A percentile compares a stretch with the other conserved stretches of the same genome.
Evolutionary conservation across 805 yeast genomes (phyloP).

Genomic region (Kodamaea restingae): DNA sequence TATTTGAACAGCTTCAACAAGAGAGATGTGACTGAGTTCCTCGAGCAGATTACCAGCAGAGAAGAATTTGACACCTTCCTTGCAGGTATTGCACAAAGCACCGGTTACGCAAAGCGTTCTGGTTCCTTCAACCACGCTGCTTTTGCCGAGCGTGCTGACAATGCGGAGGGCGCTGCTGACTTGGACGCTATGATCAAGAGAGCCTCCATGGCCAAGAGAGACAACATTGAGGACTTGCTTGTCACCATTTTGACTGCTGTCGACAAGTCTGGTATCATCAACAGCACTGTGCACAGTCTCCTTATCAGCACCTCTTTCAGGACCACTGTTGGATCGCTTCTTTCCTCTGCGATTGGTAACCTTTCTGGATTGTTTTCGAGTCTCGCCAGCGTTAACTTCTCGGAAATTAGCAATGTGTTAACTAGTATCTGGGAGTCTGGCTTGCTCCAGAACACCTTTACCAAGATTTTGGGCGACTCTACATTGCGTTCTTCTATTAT

Average conservation of each 20-base stretch:
- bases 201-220: conserved; percentile 17
- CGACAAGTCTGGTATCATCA: conserved; percentile 25
- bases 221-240: conserved; percentile 28
- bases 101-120: not conserved
- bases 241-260: conserved; percentile 26
- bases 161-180: not conserved
- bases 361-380: conserved; percentile 12
- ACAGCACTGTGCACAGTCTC: conserved; percentile 20
- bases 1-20: conserved; percentile 1
- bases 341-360: conserved; percentile 21
- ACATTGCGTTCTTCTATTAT: conserved; percentile 21
- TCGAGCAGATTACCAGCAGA: conserved; percentile 5
- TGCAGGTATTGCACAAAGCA: not conserved
- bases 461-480: conserved; percentile 20
- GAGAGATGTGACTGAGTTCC: conserved; percentile 2
- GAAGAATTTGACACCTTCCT: not conserved
- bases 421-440: conserved; percentile 20
- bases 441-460: conserved; percentile 20
- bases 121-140: not conserved
- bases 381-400: conserved; percentile 15
- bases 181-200: conserved; percentile 2
- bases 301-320: conserved; percentile 24
- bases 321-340: conserved; percentile 18
- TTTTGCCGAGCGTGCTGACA: conserved; percentile 3
- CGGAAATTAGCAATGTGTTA: conserved; percentile 18